Conservation (phyloP, 2,329 filamentous ascomycete species). For the Sarocladium kiliense region DNA sequence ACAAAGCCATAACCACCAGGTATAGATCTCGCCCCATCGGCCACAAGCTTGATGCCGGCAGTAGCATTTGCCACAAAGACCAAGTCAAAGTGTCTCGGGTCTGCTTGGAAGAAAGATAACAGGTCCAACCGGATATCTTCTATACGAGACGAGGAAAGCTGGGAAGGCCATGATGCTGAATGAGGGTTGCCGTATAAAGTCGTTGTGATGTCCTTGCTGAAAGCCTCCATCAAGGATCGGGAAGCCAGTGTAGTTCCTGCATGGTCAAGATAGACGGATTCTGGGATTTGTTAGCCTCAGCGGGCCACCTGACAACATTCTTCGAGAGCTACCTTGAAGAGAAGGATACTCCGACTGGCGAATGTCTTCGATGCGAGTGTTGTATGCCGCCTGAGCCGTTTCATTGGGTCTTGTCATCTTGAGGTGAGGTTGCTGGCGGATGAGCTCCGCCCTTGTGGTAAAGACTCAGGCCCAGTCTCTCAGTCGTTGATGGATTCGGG, state of each 20-base stretch:
- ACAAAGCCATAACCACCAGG: slow-evolving; percentile 72
- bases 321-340: slow-evolving; percentile 50
- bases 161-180: slow-evolving; percentile 77
- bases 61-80: slow-evolving; percentile 93
- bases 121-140: slow-evolving; percentile 70
- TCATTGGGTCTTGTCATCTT: not conserved
- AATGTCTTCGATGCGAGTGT: slow-evolving; percentile 52
- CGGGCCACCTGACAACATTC: not conserved
- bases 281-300: slow-evolving; percentile 23
- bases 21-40: slow-evolving; percentile 67
- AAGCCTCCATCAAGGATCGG: slow-evolving; percentile 74
- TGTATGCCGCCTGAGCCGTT: slow-evolving; percentile 36
- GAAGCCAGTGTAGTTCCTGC: slow-evolving; percentile 84
- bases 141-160: slow-evolving; percentile 66
- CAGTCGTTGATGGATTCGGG: not conserved
- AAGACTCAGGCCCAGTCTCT: not conserved
- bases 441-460: not conserved
- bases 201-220: slow-evolving; percentile 71
- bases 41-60: slow-evolving; percentile 80
- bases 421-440: not conserved
- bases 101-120: slow-evolving; percentile 73
- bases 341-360: slow-evolving; percentile 62
- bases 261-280: slow-evolving; percentile 82
- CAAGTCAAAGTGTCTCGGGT: slow-evolving; percentile 76
- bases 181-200: slow-evolving; percentile 89